Base-by-base conservation (phyloP, 192 early-diverging fungal genomes). In the Neocallimastix lanati region DNA sequence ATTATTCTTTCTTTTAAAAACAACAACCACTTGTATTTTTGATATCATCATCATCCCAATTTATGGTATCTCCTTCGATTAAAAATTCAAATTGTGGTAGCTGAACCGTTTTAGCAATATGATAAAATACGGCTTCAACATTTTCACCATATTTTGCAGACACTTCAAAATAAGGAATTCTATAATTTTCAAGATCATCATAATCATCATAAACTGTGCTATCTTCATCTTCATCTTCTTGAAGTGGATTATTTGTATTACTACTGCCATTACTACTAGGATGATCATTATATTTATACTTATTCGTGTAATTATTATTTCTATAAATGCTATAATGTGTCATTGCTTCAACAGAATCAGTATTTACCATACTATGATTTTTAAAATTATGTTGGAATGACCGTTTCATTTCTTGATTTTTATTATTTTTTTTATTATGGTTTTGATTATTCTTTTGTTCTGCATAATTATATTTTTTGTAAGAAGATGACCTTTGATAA, bases 131-230 rank as follows among this genome's bases (percentile, higher is more conserved):
- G 3, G 80, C 84, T 11, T 85, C 84, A 12, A 85, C 79, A 29
- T 80, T 76, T 1, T 78, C 79, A 21, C 83, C 84, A 9, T 36
- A 28, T 78, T 84, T 85, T 5, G 84, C 84, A 27, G 84, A 85
- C 15, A 67, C 78, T 82, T 85, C 83, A 78, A 84, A 85, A 7
- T 82, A 29, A 2, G 40, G 40, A 21, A 50, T 50, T 50, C 40
- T 16, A 50, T 50, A 50, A 14, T 6, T 50, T 50, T 50, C 13
- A 21, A 50, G 18, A 50, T 50, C 40, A 21, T 50, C 40, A 50
- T 50, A 50, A 50, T 50, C 40, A 33, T 76, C 77, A 77, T 76
- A 77, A 12, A 25, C 82, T 7, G 15, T 29, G 12, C 33, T 38
- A 30, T 28, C 28, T 30, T 83, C 82, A 28, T 67, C 77, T 28